phyloP scores from a whole-genome alignment of 345 rosid species.

The Physaria fendleri region DNA sequence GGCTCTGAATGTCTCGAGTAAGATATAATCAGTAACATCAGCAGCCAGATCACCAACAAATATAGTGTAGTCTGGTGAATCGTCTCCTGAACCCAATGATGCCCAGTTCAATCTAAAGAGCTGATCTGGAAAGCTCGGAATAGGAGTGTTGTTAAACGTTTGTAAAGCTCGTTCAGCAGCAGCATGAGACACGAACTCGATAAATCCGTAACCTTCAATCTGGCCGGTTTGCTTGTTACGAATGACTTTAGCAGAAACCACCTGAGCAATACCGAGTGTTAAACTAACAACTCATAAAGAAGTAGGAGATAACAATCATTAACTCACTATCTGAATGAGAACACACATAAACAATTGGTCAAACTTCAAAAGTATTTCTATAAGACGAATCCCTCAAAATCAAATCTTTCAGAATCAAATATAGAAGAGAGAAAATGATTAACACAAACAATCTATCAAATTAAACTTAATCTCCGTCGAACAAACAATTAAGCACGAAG shows the following conservation, averaged over 20 bases:
- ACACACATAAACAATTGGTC: neutral
- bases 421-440: neutral
- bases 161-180: constrained; percentile 78
- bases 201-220: constrained; percentile 77
- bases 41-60: constrained; percentile 95
- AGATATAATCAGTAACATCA: constrained; percentile 80
- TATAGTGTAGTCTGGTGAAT: constrained; percentile 64
- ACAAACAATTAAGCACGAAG: neutral
- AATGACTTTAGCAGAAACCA: constrained; percentile 59
- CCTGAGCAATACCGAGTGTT: constrained; percentile 30
- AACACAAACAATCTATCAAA: neutral
- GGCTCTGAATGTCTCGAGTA: constrained; percentile 76
- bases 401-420: constrained; percentile 5
- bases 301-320: neutral
- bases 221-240: constrained; percentile 75
- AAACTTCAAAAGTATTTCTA: neutral
- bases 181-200: constrained; percentile 60
- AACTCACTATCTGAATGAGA: neutral
- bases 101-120: constrained; percentile 90
- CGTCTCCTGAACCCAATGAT: constrained; percentile 64
- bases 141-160: constrained; percentile 55
- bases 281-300: neutral
- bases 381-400: constrained; percentile 10
- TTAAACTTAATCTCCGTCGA: neutral
- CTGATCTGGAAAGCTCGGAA: constrained; percentile 69